Conservation (phyloP, 108 stramenopile genomes). For the Chaetoceros muelleri region DNA sequence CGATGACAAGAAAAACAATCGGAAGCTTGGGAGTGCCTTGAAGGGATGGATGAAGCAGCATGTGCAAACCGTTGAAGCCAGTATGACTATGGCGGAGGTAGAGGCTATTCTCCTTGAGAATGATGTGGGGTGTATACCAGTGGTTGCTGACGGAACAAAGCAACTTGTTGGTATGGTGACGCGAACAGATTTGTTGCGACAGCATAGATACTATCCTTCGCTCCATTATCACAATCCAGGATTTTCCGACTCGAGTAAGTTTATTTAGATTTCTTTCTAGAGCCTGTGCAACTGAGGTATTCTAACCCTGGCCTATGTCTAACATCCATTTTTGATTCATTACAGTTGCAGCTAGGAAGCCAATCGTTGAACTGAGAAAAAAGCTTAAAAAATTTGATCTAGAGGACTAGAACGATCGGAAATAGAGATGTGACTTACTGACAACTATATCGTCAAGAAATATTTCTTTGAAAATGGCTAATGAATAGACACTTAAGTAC, state of each 20-base stretch:
- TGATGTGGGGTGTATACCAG: constrained; percentile 82
- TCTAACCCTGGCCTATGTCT: background rate
- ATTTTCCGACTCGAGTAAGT: constrained; percentile 46
- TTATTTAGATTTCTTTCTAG: background rate
- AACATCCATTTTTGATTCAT: background rate
- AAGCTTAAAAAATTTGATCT: constrained; percentile 73
- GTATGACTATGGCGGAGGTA: constrained; percentile 72
- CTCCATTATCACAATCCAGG: constrained; percentile 88
- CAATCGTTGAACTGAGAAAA: constrained; percentile 72
- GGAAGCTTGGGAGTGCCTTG: constrained; percentile 48
- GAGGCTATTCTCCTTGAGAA: constrained; percentile 68
- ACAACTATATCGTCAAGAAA: too few relatives aligned
- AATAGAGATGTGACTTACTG: too few relatives aligned
- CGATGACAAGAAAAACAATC: constrained; percentile 2
- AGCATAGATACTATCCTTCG: constrained; percentile 74
- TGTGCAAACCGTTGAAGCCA: constrained; percentile 57
- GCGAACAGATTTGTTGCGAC: constrained; percentile 76
- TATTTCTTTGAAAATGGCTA: too few relatives aligned
- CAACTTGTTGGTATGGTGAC: constrained; percentile 80
- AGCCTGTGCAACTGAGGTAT: too few relatives aligned
- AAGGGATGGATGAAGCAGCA: constrained; percentile 91
- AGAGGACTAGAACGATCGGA: constrained; percentile 30
- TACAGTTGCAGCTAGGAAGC: constrained; percentile 50
- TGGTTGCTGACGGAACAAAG: constrained; percentile 60
- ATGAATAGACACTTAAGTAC: too few relatives aligned